Percentiles rank a stretch among this genome's conserved stretches.
These are phyloP conservation scores for Bipolaris victoriae DNA, from an alignment of 2,329 filamentous ascomycete species.

Conservation along the genomic window DNA sequence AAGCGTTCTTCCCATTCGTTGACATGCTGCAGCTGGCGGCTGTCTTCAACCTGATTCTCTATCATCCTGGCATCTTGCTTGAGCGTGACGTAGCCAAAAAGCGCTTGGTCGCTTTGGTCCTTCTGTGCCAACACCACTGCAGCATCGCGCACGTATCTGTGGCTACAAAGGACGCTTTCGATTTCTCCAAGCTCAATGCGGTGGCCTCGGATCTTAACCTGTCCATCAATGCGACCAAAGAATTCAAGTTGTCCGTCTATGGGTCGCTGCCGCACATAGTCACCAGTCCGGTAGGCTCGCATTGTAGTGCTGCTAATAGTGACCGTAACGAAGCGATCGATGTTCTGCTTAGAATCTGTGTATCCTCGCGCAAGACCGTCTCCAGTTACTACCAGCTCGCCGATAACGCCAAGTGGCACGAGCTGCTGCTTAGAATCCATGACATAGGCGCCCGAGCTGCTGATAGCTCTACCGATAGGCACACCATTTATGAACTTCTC, in stretches of 20 bases:
- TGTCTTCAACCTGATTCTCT: not conserved
- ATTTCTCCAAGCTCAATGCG: conserved; percentile 36
- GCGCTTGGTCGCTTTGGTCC: not conserved
- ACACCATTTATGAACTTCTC: conserved; percentile 18
- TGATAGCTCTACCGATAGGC: conserved; percentile 48
- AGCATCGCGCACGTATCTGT: not conserved
- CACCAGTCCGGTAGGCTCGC: conserved; percentile 40
- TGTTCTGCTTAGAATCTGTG: conserved; percentile 29
- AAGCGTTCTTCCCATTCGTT: conserved; percentile 14
- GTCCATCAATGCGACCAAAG: conserved; percentile 14
- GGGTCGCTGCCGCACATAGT: conserved; percentile 20
- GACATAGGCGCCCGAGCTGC: conserved; percentile 3
- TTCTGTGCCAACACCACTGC: not conserved
- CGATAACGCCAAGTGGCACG: conserved; percentile 23
- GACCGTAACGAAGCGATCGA: conserved; percentile 6
- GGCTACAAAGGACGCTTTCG: conserved; percentile 10
- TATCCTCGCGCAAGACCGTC: conserved; percentile 12
- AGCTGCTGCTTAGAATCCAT: conserved; percentile 5
- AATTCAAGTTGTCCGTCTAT: conserved; percentile 23
- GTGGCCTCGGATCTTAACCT: conserved; percentile 22
- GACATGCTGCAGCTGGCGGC: not conserved
- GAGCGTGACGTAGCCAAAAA: not conserved
- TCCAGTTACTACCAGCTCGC: conserved; percentile 33
- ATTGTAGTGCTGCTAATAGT: not conserved
- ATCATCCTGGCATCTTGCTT: not conserved